These are phyloP conservation scores for Spiraea crenata DNA, from an alignment of 331 rosid species.

Conservation along the genomic window DNA sequence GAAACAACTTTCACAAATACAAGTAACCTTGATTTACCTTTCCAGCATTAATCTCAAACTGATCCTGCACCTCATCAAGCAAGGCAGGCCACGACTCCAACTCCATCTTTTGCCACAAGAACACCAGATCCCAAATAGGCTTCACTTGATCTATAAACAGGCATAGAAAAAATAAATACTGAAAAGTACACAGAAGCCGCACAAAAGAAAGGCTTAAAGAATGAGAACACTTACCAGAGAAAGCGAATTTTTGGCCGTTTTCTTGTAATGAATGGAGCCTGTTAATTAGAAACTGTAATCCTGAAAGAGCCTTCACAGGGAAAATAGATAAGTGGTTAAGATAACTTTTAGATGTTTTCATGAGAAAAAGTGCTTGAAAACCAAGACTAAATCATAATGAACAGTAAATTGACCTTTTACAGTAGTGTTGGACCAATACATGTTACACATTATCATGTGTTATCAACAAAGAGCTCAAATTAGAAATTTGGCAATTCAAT, in stretches of 20 bases:
- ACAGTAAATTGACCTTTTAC: background rate
- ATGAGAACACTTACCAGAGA: constrained; percentile 44
- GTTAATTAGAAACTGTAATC: constrained; percentile 74
- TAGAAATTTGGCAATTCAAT: background rate
- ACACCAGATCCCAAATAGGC: constrained; percentile 45
- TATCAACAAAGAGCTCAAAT: background rate
- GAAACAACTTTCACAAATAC: background rate
- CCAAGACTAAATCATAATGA: background rate
- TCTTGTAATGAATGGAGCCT: constrained; percentile 57
- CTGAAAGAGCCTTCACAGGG: constrained; percentile 66
- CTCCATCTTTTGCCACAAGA: constrained; percentile 76
- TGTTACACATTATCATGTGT: background rate
- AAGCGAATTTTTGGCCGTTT: constrained; percentile 56
- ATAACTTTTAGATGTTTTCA: background rate
- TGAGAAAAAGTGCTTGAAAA: background rate
- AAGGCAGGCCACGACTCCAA: constrained; percentile 76
- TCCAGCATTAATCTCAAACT: constrained; percentile 66
- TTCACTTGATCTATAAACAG: constrained; percentile 56
- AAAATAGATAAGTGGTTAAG: background rate
- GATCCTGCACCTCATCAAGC: constrained; percentile 80
- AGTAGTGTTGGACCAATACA: background rate
- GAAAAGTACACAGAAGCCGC: background rate
- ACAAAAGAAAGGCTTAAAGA: background rate
- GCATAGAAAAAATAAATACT: constrained; percentile 11
- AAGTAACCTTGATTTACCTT: constrained; percentile 46